These are phyloP conservation scores for Trichoderma sp. DNA, from an alignment of 2,329 filamentous ascomycete species.

Conservation along the genomic window DNA sequence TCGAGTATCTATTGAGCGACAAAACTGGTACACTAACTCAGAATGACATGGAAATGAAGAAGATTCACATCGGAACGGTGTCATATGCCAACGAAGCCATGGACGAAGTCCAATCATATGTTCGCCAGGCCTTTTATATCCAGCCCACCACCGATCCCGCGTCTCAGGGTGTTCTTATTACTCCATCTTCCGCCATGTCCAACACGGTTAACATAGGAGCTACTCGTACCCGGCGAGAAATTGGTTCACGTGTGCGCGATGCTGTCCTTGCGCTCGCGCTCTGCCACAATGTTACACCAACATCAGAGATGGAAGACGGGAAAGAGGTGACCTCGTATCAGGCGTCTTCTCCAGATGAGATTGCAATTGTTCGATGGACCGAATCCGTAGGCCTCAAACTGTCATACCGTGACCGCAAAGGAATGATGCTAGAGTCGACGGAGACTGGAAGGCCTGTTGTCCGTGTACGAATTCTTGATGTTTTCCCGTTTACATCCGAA, in stretches of 20 bases:
- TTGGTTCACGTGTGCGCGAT: slow-evolving; percentile 89
- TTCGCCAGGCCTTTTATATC: slow-evolving; percentile 77
- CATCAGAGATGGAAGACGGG: slow-evolving; percentile 75
- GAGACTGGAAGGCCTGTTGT: slow-evolving; percentile 75
- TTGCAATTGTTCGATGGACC: slow-evolving; percentile 95
- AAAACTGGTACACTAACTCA: slow-evolving; percentile 98
- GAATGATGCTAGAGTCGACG: slow-evolving; percentile 78
- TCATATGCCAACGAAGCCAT: slow-evolving; percentile 98
- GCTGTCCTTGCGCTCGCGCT: slow-evolving; percentile 88
- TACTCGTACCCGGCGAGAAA: slow-evolving; percentile 87
- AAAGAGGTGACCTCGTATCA: slow-evolving; percentile 82
- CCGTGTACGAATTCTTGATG: slow-evolving; percentile 82
- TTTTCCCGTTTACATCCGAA: slow-evolving; percentile 97
- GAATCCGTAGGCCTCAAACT: slow-evolving; percentile 87
- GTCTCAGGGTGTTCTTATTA: slow-evolving; percentile 61
- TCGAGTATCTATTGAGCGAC: slow-evolving; percentile 94
- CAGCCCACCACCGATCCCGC: slow-evolving; percentile 48
- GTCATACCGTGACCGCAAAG: slow-evolving; percentile 80
- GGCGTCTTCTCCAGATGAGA: slow-evolving; percentile 95
- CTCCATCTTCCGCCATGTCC: slow-evolving; percentile 71
- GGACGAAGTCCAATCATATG: slow-evolving; percentile 89
- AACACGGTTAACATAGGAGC: slow-evolving; percentile 62
- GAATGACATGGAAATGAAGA: slow-evolving; percentile 98
- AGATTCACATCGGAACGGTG: slow-evolving; percentile 96
- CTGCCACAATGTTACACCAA: slow-evolving; percentile 95